phyloP scores from a whole-genome alignment of 108 stramenopile genomes.

The Cyclotella sp. region DNA sequence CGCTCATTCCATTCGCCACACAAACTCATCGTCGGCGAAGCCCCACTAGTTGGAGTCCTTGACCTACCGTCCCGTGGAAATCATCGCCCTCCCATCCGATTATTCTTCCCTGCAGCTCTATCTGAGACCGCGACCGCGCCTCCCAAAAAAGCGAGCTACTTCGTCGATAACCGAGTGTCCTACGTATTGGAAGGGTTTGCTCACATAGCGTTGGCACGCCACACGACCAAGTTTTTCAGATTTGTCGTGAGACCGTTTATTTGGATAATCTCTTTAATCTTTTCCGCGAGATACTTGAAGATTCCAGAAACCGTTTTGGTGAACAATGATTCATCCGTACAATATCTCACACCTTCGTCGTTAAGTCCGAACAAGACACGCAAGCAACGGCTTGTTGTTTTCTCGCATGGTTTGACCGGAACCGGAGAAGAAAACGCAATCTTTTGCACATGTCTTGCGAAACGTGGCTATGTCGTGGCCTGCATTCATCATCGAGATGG shows the following conservation, averaged over 20 bases:
- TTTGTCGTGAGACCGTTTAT: conserved; percentile 30
- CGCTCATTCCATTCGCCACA: conserved; percentile 44
- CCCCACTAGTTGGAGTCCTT: conserved; percentile 42
- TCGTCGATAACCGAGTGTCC: conserved; percentile 25
- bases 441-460: conserved; percentile 55
- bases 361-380: background rate
- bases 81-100: conserved; percentile 39
- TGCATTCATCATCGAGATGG: conserved; percentile 67
- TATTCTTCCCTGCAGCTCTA: conserved; percentile 40
- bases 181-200: conserved; percentile 48
- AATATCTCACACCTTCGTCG: conserved; percentile 21
- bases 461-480: conserved; percentile 60
- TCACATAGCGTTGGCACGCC: conserved; percentile 36
- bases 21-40: conserved; percentile 32
- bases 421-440: conserved; percentile 65
- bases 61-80: conserved; percentile 33
- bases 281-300: conserved; percentile 38
- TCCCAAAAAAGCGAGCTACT: conserved; percentile 27
- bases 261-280: conserved; percentile 33
- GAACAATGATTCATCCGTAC: conserved; percentile 2
- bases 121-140: background rate
- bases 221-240: conserved; percentile 27
- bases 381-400: conserved; percentile 56
- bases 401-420: conserved; percentile 68
- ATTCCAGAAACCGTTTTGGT: conserved; percentile 37